A percentile compares a stretch with the other conserved stretches of the same genome.
These are phyloP conservation scores for Pulveroboletus sp. DNA, from an alignment of 768 basidiomycete genomes.

Conservation along the genomic window DNA sequence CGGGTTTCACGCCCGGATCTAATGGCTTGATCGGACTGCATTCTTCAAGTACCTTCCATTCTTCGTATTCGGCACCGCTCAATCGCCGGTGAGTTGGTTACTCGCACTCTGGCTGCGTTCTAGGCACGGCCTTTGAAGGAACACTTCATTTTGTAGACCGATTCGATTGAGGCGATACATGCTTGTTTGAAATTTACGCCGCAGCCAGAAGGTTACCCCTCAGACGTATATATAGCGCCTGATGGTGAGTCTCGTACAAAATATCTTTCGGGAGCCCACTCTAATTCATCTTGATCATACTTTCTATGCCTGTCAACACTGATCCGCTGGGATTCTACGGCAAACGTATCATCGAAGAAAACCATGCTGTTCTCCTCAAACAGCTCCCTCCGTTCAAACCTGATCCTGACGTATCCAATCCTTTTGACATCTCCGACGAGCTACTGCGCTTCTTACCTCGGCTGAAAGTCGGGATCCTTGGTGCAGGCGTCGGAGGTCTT, in stretches of 20 bases:
- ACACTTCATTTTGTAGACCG: no score
- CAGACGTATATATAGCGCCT: background rate
- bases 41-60: no score
- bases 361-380: conserved; percentile 6
- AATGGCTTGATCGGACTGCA: no score
- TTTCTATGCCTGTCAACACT: conserved; percentile 11
- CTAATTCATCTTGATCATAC: background rate
- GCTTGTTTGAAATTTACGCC: no score
- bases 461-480: conserved; percentile 17
- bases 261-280: background rate
- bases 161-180: no score
- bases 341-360: conserved; percentile 11
- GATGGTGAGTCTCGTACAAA: background rate
- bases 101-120: no score
- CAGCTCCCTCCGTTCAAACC: background rate
- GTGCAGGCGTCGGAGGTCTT: conserved; percentile 29
- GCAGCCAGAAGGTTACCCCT: no score
- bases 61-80: no score
- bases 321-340: conserved; percentile 18
- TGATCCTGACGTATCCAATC: background rate
- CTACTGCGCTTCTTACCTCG: background rate
- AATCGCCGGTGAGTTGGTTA: no score
- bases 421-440: background rate
- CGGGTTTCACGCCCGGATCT: no score
- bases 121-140: no score